Percentiles rank a stretch among this genome's conserved stretches.
Evolutionary conservation across 352 stramenopile genomes (phyloP).

Genomic region (Sclerospora graminicola): DNA sequence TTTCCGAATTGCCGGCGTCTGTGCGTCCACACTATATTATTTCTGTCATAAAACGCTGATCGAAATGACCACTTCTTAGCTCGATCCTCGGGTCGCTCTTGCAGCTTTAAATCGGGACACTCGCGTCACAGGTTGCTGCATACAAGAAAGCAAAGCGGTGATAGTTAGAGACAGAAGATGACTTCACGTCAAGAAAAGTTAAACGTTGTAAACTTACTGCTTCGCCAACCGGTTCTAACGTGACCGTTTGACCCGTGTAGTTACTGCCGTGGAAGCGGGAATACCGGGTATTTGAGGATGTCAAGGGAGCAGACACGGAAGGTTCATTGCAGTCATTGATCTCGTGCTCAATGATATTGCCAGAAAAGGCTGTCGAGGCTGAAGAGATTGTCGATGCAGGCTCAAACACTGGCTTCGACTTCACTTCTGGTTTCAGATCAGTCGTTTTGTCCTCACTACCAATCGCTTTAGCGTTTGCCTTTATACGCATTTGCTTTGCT

Average conservation of each 20-base stretch:
- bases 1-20: constrained; percentile 1
- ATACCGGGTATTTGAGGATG: constrained; percentile 14
- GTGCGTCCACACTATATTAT: not conserved
- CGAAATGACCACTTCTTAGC: constrained; percentile 1
- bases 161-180: constrained; percentile 1
- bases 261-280: constrained; percentile 64
- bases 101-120: constrained; percentile 78
- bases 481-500: constrained; percentile 51
- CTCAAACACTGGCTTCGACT: constrained; percentile 2
- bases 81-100: constrained; percentile 20
- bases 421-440: constrained; percentile 3
- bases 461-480: constrained; percentile 10
- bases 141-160: not conserved
- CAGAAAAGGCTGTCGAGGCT: constrained; percentile 50
- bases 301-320: constrained; percentile 4
- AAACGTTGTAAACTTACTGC: constrained; percentile 28
- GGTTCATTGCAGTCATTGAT: constrained; percentile 17
- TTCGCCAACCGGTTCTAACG: constrained; percentile 64
- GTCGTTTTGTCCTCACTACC: not conserved
- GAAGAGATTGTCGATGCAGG: constrained; percentile 2
- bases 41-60: too few relatives aligned
- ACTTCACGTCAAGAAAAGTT: not conserved
- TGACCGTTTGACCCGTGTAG: constrained; percentile 52
- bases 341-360: constrained; percentile 59
- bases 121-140: constrained; percentile 72